Evolutionary conservation across 106 monocot species (phyloP).

Genomic region (Allium cepa): DNA sequence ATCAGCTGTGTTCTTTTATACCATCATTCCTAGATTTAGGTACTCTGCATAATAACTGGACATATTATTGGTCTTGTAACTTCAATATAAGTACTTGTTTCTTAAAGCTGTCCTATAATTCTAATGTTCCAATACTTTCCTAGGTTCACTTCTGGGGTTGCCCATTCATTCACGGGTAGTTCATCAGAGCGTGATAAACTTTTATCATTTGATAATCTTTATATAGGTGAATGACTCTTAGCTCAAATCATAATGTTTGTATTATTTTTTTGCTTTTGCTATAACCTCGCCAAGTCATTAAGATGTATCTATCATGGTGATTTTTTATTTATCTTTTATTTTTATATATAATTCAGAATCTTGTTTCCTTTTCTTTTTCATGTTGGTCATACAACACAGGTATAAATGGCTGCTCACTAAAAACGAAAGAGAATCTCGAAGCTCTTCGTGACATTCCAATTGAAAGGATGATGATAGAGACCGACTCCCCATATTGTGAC

Average conservation of each 20-base stretch:
- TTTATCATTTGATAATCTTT: constrained; percentile 75
- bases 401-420: constrained; percentile 91
- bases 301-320: too few relatives aligned
- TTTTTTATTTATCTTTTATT: too few relatives aligned
- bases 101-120: too few relatives aligned
- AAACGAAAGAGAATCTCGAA: constrained; percentile 72
- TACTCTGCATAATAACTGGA: too few relatives aligned
- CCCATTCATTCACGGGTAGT: constrained; percentile 95
- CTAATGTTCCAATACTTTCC: neutral
- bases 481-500: constrained; percentile 97
- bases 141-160: constrained; percentile 78
- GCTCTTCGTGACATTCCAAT: constrained; percentile 66
- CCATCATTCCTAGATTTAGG: too few relatives aligned
- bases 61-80: too few relatives aligned
- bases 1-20: too few relatives aligned
- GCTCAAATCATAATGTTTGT: too few relatives aligned
- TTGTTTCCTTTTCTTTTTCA: neutral
- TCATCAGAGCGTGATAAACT: constrained; percentile 73
- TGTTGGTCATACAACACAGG: constrained; percentile 27
- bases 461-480: constrained; percentile 97
- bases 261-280: too few relatives aligned
- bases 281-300: too few relatives aligned
- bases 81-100: too few relatives aligned
- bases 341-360: too few relatives aligned
- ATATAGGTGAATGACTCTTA: constrained; percentile 48